These are phyloP conservation scores for Monilinia polystroma DNA, from an alignment of 2,329 filamentous ascomycete species.

Conservation along the genomic window DNA sequence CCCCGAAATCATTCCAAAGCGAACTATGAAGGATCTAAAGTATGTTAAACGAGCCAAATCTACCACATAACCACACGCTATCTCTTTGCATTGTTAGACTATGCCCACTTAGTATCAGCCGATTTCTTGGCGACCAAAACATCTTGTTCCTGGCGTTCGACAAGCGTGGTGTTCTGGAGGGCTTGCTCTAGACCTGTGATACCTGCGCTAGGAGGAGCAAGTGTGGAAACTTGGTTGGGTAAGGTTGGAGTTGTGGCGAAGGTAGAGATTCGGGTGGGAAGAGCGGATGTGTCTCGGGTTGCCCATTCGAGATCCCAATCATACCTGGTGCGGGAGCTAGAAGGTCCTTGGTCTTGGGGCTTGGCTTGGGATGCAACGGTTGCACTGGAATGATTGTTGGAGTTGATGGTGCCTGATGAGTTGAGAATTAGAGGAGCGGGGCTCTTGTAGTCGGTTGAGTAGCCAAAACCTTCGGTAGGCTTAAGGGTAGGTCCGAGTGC, in stretches of 20 bases:
- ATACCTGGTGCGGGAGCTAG: not conserved
- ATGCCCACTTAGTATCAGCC: not conserved
- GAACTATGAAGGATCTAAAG: not conserved
- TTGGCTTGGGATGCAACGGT: not conserved
- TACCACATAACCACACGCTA: not conserved
- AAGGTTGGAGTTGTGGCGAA: no score
- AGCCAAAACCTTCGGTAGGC: conserved; percentile 3
- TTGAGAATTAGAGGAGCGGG: not conserved
- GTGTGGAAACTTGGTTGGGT: not conserved
- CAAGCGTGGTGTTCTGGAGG: not conserved
- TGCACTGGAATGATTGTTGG: not conserved
- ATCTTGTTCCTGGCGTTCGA: not conserved
- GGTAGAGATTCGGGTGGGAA: no score
- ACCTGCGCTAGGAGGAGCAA: not conserved
- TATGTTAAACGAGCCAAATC: not conserved
- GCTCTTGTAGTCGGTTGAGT: not conserved
- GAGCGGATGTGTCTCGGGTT: not conserved
- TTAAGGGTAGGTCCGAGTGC: not conserved
- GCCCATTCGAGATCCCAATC: not conserved
- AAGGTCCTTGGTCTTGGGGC: not conserved
- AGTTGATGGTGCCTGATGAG: not conserved
- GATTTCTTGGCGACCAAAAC: no score
- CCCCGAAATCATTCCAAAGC: no score
- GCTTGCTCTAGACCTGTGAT: not conserved
- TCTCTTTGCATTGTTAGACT: not conserved